Conservation (phyloP, 2,329 filamentous ascomycete genomes). For the Phaeosphaeriaceae sp. region DNA sequence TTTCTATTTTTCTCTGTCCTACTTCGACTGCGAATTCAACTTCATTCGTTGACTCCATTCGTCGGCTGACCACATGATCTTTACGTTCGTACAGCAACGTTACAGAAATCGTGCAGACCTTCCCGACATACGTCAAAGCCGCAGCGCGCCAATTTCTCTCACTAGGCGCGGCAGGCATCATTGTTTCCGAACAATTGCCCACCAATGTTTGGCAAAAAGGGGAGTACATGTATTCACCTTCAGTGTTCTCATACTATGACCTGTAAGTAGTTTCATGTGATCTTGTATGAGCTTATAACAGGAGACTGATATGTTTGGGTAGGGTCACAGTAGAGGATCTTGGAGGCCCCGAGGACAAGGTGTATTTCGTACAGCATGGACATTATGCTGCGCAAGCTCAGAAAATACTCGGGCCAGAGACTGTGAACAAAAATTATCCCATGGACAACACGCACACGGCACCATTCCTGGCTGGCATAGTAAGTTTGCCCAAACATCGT, state of each 20-base stretch:
- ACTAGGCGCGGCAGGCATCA: constrained; percentile 65
- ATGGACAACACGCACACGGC: constrained; percentile 35
- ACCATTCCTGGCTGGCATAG: constrained; percentile 29
- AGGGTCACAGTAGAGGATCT: no score
- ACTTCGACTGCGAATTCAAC: no score
- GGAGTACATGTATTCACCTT: constrained; percentile 54
- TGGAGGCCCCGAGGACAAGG: no score
- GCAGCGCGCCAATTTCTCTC: constrained; percentile 60
- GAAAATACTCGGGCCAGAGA: not conserved
- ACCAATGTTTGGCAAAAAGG: constrained; percentile 68
- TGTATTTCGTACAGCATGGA: no score
- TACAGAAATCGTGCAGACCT: no score
- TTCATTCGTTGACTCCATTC: constrained; percentile 18
- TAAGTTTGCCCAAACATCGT: no score
- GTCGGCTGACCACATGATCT: constrained; percentile 12
- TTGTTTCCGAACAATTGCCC: constrained; percentile 63
- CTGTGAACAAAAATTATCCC: constrained; percentile 28
- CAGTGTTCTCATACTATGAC: constrained; percentile 58
- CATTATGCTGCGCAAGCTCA: no score
- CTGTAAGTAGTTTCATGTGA: no score
- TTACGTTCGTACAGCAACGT: no score
- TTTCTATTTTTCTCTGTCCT: no score
- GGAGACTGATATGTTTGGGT: no score
- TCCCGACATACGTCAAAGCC: constrained; percentile 60
- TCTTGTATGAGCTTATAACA: no score